Percentiles rank a stretch among this genome's conserved stretches.
Conservation (phyloP, 2,329 filamentous ascomycete species). For the Boeremia lycopersici region DNA sequence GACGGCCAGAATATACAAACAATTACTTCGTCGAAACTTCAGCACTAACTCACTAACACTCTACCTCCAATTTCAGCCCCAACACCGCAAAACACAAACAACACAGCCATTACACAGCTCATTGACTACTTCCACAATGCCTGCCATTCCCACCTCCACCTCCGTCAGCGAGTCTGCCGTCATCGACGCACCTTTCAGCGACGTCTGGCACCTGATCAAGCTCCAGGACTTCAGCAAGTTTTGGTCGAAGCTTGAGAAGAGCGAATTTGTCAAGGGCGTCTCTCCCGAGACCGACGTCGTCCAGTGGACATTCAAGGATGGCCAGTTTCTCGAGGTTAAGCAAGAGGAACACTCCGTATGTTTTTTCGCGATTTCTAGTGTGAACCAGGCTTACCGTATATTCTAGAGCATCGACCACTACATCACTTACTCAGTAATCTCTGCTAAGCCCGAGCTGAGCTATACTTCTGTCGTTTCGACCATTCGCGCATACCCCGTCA, state of each 20-base stretch:
- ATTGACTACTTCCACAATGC: conserved; percentile 13
- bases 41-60: conserved; percentile 6
- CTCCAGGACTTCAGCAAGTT: conserved; percentile 71
- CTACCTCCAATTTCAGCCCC: neutral
- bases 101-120: neutral
- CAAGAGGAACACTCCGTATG: conserved; percentile 75
- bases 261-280: conserved; percentile 67
- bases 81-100: too few species aligned
- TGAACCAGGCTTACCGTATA: neutral
- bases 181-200: conserved; percentile 68
- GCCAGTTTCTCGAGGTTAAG: conserved; percentile 72
- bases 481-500: conserved; percentile 68
- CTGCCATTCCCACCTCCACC: conserved; percentile 67
- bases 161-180: conserved; percentile 70
- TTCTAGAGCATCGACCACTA: conserved; percentile 71
- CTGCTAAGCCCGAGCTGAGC: conserved; percentile 66
- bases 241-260: conserved; percentile 67
- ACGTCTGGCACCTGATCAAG: conserved; percentile 78
- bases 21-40: conserved; percentile 26
- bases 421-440: conserved; percentile 76
- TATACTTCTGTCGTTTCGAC: conserved; percentile 72
- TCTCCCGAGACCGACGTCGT: conserved; percentile 70
- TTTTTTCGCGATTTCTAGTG: conserved; percentile 3
- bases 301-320: conserved; percentile 74
- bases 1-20: conserved; percentile 20